These are phyloP conservation scores for Podila verticillata DNA, from an alignment of 192 early-diverging fungal genomes.

Conservation along the genomic window DNA sequence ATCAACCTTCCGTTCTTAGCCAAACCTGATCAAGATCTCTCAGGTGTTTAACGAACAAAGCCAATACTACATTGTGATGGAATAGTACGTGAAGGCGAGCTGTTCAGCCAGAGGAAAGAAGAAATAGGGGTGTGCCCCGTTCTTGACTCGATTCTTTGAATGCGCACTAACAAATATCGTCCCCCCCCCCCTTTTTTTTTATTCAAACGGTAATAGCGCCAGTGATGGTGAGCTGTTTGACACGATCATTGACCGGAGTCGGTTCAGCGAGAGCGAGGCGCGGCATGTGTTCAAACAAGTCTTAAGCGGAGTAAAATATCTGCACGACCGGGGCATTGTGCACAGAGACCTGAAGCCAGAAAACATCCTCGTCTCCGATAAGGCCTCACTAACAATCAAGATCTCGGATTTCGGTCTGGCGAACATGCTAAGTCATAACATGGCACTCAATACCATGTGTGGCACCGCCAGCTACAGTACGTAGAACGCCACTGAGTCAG, in stretches of 20 bases:
- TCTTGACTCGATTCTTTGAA: neutral
- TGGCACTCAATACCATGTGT: constrained; percentile 80
- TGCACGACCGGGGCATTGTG: constrained; percentile 83
- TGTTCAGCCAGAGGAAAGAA: neutral
- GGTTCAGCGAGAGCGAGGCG: constrained; percentile 80
- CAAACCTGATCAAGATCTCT: constrained; percentile 29
- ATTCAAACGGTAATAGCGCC: constrained; percentile 56
- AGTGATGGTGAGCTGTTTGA: constrained; percentile 94
- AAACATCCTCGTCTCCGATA: constrained; percentile 68
- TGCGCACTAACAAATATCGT: neutral
- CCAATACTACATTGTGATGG: constrained; percentile 30
- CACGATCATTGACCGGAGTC: constrained; percentile 79
- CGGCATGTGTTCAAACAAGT: constrained; percentile 84
- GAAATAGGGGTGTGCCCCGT: too few relatives aligned
- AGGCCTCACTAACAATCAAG: constrained; percentile 73
- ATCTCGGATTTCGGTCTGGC: constrained; percentile 97
- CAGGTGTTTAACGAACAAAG: constrained; percentile 25
- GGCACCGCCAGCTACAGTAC: constrained; percentile 87
- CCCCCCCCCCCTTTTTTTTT: neutral
- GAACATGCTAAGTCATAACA: constrained; percentile 61
- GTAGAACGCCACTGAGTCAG: neutral
- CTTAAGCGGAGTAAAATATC: constrained; percentile 81
- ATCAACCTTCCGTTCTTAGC: constrained; percentile 24
- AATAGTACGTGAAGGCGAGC: constrained; percentile 33
- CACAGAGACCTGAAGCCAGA: constrained; percentile 97